Conservation (phyloP, 768 basidiomycete species). For the Mycena galericulata region DNA sequence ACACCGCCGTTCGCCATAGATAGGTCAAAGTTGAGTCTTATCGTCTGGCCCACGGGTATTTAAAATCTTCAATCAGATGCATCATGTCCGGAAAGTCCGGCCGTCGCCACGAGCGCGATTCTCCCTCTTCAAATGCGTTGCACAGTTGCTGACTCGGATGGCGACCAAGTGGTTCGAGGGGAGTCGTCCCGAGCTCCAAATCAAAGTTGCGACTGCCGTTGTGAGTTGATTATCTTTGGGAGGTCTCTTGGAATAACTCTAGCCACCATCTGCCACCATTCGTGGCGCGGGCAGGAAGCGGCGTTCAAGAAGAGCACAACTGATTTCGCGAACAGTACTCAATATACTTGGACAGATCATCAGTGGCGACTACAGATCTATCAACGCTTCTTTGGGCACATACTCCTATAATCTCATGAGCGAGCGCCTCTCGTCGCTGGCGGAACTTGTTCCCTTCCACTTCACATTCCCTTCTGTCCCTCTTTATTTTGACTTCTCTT, state of each 20-base stretch:
- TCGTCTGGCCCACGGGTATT: no score
- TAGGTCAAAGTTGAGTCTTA: no score
- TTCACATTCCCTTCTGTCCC: not conserved
- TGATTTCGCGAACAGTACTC: not conserved
- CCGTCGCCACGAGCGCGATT: no score
- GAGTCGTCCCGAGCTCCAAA: no score
- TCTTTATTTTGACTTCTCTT: not conserved
- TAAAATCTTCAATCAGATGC: no score
- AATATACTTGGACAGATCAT: not conserved
- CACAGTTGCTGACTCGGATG: no score
- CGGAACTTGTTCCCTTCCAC: not conserved
- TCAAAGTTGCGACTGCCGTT: not conserved
- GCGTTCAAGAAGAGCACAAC: not conserved
- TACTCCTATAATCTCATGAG: no score
- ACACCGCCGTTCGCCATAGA: no score
- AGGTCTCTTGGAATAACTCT: not conserved
- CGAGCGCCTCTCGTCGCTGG: not conserved
- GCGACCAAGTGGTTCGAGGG: no score
- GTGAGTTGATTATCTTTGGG: not conserved
- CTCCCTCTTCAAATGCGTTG: no score
- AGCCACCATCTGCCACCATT: no score
- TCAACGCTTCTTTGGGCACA: not conserved
- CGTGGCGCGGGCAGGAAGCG: not conserved
- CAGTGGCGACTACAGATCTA: not conserved
- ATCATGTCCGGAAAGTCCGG: no score